Percentiles rank a stretch among this genome's conserved stretches.
Conservation (phyloP, 306 rosid genomes). For the Prunus davidiana region DNA sequence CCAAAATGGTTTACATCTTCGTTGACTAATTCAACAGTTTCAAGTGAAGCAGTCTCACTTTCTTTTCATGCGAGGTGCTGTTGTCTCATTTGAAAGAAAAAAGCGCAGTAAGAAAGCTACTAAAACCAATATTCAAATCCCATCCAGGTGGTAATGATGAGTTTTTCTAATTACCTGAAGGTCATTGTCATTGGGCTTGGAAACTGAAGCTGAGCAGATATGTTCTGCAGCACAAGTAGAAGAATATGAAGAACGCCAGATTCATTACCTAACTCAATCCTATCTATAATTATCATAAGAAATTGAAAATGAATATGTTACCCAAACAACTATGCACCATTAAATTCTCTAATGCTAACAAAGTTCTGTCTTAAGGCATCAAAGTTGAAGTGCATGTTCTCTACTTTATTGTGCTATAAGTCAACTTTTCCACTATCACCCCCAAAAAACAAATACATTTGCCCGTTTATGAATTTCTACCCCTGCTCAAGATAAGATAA, state of each 20-base stretch:
- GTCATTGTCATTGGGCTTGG: conserved; percentile 48
- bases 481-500: conserved; percentile 5
- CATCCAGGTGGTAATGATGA: not conserved
- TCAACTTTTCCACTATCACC: too few relatives aligned
- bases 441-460: not conserved
- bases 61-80: conserved; percentile 40
- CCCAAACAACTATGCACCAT: not conserved
- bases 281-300: conserved; percentile 10
- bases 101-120: conserved; percentile 30
- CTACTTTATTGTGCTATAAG: not conserved
- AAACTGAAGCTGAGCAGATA: conserved; percentile 40
- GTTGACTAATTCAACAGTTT: conserved; percentile 45
- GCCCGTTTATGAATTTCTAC: conserved; percentile 10
- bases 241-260: conserved; percentile 20
- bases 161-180: conserved; percentile 55
- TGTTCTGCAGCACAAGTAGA: conserved; percentile 50
- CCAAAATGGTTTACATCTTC: conserved; percentile 46
- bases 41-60: conserved; percentile 37
- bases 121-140: conserved; percentile 24
- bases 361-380: not conserved
- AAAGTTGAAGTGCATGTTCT: conserved; percentile 7
- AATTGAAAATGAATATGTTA: conserved; percentile 11
- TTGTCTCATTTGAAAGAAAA: conserved; percentile 50
- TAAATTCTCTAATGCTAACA: not conserved
- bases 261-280: conserved; percentile 12